Evolutionary conservation across 164 flowering plant genomes (phyloP).

Genomic region (Echeveria elegans): DNA sequence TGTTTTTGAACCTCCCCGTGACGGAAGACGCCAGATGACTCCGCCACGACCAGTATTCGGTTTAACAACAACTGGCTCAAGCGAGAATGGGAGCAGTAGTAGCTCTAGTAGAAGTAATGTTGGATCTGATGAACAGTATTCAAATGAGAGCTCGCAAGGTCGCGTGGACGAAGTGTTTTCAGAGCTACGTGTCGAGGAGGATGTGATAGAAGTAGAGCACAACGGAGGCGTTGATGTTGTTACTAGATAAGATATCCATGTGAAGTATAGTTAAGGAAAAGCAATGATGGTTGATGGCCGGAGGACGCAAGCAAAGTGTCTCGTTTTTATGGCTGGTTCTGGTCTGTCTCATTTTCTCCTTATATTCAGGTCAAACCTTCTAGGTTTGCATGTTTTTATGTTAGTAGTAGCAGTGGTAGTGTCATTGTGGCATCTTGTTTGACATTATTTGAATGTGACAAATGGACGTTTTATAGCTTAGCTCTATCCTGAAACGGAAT

Average conservation of each 20-base stretch:
- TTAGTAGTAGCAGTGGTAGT: neutral
- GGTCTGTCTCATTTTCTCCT: neutral
- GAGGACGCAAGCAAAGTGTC: neutral
- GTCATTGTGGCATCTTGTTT: neutral
- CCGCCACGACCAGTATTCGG: neutral
- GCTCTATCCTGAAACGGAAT: neutral
- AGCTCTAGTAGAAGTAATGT: neutral
- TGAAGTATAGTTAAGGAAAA: neutral
- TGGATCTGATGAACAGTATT: neutral
- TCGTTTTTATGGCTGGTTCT: neutral
- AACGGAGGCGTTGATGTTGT: neutral
- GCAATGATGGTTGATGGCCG: neutral
- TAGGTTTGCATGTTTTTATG: neutral
- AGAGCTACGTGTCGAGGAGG: neutral
- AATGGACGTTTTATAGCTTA: neutral
- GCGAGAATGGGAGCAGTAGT: neutral
- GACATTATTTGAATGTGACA: neutral
- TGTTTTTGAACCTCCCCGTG: constrained; percentile 78
- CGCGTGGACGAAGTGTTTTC: neutral
- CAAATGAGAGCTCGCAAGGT: neutral
- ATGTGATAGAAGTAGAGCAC: neutral
- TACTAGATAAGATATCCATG: neutral
- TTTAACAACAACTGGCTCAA: neutral
- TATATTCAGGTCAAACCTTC: neutral
- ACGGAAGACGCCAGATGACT: constrained; percentile 31